These are phyloP conservation scores for Aspergillus sclerotioniger DNA, from an alignment of 495 filamentous ascomycete genomes.

Conservation along the genomic window DNA sequence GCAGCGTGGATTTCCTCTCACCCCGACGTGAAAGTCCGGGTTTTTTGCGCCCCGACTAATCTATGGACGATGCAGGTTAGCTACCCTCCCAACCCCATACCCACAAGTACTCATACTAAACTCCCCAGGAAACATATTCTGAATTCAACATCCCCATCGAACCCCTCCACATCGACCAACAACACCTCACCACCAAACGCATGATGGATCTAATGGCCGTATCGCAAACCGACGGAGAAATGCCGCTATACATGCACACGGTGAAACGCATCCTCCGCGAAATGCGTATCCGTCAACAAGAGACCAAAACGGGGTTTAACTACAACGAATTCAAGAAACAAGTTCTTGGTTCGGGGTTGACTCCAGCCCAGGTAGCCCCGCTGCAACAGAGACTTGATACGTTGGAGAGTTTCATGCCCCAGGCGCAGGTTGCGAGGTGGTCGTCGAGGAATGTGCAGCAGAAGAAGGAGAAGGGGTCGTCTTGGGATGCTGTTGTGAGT, in stretches of 20 bases:
- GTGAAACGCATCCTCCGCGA: slow-evolving; percentile 59
- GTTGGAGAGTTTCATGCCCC: slow-evolving; percentile 56
- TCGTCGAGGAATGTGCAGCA: neutral
- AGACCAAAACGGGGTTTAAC: slow-evolving; percentile 40
- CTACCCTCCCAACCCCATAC: slow-evolving; percentile 7
- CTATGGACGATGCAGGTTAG: slow-evolving; percentile 44
- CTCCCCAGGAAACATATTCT: slow-evolving; percentile 20
- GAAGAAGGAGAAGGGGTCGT: neutral
- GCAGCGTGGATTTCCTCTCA: slow-evolving; percentile 62
- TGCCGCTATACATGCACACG: slow-evolving; percentile 63
- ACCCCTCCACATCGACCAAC: slow-evolving; percentile 55
- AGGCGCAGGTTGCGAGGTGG: slow-evolving; percentile 10
- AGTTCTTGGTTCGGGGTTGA: slow-evolving; percentile 37
- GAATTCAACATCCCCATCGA: slow-evolving; percentile 46
- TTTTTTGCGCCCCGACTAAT: slow-evolving; percentile 66
- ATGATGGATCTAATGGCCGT: slow-evolving; percentile 72
- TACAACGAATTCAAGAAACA: slow-evolving; percentile 50
- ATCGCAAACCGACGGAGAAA: slow-evolving; percentile 34
- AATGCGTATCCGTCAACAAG: slow-evolving; percentile 50
- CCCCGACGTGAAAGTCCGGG: slow-evolving; percentile 52
- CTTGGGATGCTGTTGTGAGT: neutral
- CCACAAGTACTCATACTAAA: neutral
- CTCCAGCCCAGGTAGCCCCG: slow-evolving; percentile 44
- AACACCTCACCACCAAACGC: slow-evolving; percentile 58
- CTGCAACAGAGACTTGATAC: slow-evolving; percentile 56